Evolutionary conservation across 169 alveolate genomes (phyloP).

Genomic region (Eimeria sp.): DNA sequence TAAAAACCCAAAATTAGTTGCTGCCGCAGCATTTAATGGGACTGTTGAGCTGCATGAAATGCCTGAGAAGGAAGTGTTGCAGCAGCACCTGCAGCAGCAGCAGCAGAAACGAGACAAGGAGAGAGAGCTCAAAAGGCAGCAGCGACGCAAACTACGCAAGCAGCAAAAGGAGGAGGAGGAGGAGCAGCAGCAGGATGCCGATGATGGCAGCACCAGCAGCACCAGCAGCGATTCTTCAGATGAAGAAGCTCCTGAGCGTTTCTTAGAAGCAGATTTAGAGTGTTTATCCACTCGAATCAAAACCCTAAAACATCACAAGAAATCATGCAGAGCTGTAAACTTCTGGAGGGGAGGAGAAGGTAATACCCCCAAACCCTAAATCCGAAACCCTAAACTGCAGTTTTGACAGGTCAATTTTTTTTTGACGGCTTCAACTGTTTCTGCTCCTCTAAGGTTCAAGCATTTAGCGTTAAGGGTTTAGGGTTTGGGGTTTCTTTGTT

Average conservation of each 20-base stretch:
- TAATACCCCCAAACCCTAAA: neutral
- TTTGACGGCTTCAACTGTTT: neutral
- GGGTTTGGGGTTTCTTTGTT: no score
- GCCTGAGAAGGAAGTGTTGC: slow-evolving; percentile 8
- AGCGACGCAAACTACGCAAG: slow-evolving; percentile 5
- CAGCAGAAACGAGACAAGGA: neutral
- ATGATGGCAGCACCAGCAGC: neutral
- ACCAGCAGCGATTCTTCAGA: no score
- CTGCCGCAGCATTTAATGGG: slow-evolving; percentile 12
- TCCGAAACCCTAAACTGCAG: neutral
- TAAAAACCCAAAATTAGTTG: neutral
- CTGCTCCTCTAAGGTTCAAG: no score
- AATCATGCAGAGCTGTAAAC: slow-evolving; percentile 28
- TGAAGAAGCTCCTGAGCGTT: slow-evolving; percentile 13
- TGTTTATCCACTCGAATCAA: neutral
- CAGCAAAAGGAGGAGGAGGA: neutral
- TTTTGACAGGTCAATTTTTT: no score
- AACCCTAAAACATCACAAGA: slow-evolving; percentile 33
- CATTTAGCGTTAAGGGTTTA: no score
- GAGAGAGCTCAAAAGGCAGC: neutral
- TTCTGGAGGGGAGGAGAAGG: slow-evolving; percentile 39
- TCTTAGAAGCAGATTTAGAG: slow-evolving; percentile 24
- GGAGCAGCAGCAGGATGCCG: neutral
- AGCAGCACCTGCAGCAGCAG: slow-evolving; percentile 41
- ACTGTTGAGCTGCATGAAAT: slow-evolving; percentile 25